These are phyloP conservation scores for Gillenia trifoliata DNA, from an alignment of 306 rosid species.

Conservation along the genomic window DNA sequence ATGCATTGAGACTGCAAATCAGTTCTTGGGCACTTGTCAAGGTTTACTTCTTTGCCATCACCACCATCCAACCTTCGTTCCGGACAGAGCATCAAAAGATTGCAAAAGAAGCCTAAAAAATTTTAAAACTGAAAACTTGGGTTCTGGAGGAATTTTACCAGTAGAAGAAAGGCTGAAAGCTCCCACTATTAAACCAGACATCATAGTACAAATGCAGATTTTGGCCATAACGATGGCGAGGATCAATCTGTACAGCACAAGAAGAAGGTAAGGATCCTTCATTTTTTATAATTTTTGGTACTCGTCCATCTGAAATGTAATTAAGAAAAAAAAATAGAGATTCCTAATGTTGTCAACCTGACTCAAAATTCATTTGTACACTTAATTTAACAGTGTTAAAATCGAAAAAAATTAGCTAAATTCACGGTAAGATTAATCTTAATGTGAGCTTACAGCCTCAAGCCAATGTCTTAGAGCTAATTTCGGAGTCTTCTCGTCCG, in stretches of 20 bases:
- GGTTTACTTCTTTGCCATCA: conserved; percentile 71
- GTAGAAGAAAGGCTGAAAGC: conserved; percentile 73
- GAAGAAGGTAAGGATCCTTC: neutral
- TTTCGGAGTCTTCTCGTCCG: conserved; percentile 62
- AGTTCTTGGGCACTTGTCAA: conserved; percentile 50
- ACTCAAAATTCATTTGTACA: neutral
- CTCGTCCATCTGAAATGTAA: neutral
- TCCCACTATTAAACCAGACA: conserved; percentile 61
- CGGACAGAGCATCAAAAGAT: conserved; percentile 3
- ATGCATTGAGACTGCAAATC: conserved; percentile 57
- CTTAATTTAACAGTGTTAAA: neutral
- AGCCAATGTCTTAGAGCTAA: conserved; percentile 79
- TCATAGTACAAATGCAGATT: conserved; percentile 60
- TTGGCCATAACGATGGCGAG: conserved; percentile 87
- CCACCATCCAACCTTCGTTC: conserved; percentile 73
- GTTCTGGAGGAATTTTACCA: conserved; percentile 36
- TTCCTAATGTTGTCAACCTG: neutral
- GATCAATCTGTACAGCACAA: conserved; percentile 57
- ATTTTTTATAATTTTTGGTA: neutral
- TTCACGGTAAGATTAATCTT: neutral
- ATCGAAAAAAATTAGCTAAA: neutral
- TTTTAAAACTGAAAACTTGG: neutral
- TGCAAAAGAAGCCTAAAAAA: neutral
- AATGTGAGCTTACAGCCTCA: conserved; percentile 66
- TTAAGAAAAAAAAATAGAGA: too few species aligned